Percentiles rank a stretch among this genome's conserved stretches.
Evolutionary conservation across 2,329 filamentous ascomycete genomes (phyloP).

Genomic region (Botrytis fabae): DNA sequence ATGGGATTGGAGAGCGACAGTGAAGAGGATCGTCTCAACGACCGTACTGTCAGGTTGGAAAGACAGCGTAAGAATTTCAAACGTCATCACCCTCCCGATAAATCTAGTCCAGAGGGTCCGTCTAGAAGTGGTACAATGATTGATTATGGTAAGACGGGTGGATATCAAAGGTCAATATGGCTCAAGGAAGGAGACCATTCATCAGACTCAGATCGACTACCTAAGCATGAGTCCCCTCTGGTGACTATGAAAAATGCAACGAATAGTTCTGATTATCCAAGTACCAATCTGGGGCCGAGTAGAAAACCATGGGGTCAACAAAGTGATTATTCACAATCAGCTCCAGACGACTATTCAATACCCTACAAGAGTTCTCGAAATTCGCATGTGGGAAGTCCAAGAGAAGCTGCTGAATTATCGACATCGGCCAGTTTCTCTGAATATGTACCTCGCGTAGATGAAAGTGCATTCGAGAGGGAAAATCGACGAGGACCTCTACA

Average conservation of each 20-base stretch:
- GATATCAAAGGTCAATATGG: conserved; percentile 2
- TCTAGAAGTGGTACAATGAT: not conserved
- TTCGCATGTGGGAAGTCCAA: not conserved
- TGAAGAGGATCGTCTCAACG: not conserved
- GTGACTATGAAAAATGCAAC: not conserved
- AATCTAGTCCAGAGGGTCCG: not conserved
- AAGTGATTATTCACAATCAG: not conserved
- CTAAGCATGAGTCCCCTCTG: not conserved
- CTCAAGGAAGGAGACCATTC: too few relatives aligned
- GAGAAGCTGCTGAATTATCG: not conserved
- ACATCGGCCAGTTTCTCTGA: not conserved
- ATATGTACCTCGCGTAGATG: not conserved
- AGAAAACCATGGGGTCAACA: not conserved
- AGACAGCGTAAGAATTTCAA: not conserved
- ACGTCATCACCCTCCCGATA: not conserved
- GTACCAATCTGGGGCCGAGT: not conserved
- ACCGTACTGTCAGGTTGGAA: not conserved
- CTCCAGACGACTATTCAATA: not conserved
- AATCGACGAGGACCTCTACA: not conserved
- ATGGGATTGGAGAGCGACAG: conserved; percentile 1
- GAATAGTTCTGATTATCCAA: not conserved
- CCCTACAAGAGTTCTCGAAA: not conserved
- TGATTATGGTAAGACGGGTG: not conserved
- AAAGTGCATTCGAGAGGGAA: not conserved
- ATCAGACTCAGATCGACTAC: not conserved